phyloP scores from a whole-genome alignment of 2,329 filamentous ascomycete species.

The Penicillium digitatum region DNA sequence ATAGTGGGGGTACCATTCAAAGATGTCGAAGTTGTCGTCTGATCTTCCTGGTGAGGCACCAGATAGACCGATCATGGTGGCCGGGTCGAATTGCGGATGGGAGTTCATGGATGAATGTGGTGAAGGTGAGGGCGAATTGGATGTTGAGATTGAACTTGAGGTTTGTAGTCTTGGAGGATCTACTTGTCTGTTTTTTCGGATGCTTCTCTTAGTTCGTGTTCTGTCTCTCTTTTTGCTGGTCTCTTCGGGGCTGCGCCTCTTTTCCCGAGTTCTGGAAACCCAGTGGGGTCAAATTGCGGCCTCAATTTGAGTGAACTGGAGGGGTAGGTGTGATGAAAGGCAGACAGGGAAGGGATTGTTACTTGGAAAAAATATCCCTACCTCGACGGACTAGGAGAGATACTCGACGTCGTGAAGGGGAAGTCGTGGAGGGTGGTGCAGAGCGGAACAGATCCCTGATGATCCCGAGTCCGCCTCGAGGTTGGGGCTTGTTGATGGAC shows the following conservation, averaged over 20 bases:
- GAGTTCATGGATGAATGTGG: slow-evolving; percentile 27
- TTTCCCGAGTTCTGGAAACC: slow-evolving; percentile 2
- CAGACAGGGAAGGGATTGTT: slow-evolving; percentile 17
- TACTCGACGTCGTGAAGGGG: slow-evolving; percentile 30
- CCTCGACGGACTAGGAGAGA: slow-evolving; percentile 36
- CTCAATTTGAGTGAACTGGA: slow-evolving; percentile 3
- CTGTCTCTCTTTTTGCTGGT: background rate
- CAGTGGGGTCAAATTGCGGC: slow-evolving; percentile 8
- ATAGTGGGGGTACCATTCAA: slow-evolving; percentile 90
- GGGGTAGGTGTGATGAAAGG: slow-evolving; percentile 2
- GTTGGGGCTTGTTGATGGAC: slow-evolving; percentile 34
- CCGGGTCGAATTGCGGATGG: slow-evolving; percentile 35
- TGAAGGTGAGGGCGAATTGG: slow-evolving; percentile 11
- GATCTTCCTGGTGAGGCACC: slow-evolving; percentile 36
- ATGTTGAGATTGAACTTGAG: slow-evolving; percentile 13
- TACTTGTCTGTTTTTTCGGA: slow-evolving; percentile 1
- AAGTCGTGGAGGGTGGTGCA: slow-evolving; percentile 21
- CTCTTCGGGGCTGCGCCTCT: slow-evolving; percentile 1
- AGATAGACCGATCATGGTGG: slow-evolving; percentile 37
- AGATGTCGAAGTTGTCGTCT: slow-evolving; percentile 58
- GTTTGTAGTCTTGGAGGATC: slow-evolving; percentile 18
- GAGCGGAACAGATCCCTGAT: slow-evolving; percentile 35
- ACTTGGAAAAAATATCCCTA: slow-evolving; percentile 35
- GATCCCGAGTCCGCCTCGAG: slow-evolving; percentile 31
- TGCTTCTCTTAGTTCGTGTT: slow-evolving; percentile 4